Evolutionary conservation across 148 eudicot genomes (phyloP).

Genomic region (Amaranthus hypochondriacus): DNA sequence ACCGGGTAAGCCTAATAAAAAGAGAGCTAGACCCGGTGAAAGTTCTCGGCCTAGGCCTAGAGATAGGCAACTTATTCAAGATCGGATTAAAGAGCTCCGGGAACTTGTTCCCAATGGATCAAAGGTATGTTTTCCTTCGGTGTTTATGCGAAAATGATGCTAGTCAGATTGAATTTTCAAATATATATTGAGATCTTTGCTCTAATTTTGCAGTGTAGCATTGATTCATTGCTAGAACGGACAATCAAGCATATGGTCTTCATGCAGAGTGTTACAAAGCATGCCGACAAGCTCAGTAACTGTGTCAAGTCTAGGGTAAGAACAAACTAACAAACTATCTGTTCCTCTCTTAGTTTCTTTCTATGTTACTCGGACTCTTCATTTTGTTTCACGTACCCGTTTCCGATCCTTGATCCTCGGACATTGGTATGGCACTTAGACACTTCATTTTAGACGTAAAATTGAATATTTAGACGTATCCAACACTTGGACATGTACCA

Average conservation of each 20-base stretch:
- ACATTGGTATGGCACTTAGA: no score
- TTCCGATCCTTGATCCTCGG: no score
- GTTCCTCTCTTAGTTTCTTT: not conserved
- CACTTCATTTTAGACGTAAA: no score
- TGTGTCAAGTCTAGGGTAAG: slow-evolving; percentile 61
- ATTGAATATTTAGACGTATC: no score
- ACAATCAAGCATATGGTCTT: slow-evolving; percentile 91
- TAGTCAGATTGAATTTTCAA: not conserved
- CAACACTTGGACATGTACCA: no score
- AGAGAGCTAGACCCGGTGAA: slow-evolving; percentile 84
- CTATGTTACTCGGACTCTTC: no score
- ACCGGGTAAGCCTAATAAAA: slow-evolving; percentile 44
- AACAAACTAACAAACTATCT: not conserved
- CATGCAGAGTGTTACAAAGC: slow-evolving; percentile 72
- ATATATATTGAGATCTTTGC: slow-evolving; percentile 26
- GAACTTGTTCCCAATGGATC: slow-evolving; percentile 90
- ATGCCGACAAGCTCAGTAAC: slow-evolving; percentile 66
- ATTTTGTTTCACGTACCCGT: no score
- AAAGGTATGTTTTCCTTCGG: slow-evolving; percentile 44
- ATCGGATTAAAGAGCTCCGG: slow-evolving; percentile 82
- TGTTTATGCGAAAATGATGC: not conserved
- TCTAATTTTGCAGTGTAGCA: slow-evolving; percentile 71
- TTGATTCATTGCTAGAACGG: slow-evolving; percentile 87
- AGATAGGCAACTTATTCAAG: slow-evolving; percentile 93
- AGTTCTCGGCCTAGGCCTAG: slow-evolving; percentile 88